A percentile compares a stretch with the other conserved stretches of the same genome.
phyloP scores from a whole-genome alignment of 345 rosid genomes.

The Eucalyptus melliodora region DNA sequence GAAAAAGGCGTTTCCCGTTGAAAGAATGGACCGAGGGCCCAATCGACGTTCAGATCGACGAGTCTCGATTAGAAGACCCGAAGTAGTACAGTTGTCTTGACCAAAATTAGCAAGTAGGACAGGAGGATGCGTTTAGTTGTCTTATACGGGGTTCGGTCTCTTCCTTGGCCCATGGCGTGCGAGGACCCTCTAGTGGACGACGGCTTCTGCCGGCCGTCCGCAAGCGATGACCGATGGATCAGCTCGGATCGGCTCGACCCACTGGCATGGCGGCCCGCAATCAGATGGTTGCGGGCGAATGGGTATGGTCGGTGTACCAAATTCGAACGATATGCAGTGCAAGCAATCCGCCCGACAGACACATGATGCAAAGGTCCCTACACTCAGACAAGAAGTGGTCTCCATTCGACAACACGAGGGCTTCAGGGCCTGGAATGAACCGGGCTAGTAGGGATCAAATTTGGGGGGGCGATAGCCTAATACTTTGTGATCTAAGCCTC shows the following conservation, averaged over 20 bases:
- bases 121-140: background rate
- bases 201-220: too few species aligned
- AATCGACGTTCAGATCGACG: accelerated
- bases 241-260: background rate
- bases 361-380: background rate
- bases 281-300: background rate
- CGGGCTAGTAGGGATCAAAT: too few species aligned
- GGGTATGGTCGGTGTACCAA: background rate
- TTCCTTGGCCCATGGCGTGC: background rate
- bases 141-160: background rate
- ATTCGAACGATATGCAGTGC: background rate
- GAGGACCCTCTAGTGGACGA: background rate
- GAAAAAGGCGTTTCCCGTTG: background rate
- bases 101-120: background rate
- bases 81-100: background rate
- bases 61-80: background rate
- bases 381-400: too few species aligned
- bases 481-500: too few species aligned
- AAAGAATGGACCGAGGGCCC: background rate
- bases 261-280: background rate
- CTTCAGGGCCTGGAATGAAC: too few species aligned
- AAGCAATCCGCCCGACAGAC: background rate
- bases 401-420: too few species aligned
- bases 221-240: background rate
- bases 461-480: too few species aligned